Evolutionary conservation across 805 yeast genomes (phyloP), one percentile per base, ranked within the genome.

Genomic region (Starmerella ratchasimensis): DNA sequence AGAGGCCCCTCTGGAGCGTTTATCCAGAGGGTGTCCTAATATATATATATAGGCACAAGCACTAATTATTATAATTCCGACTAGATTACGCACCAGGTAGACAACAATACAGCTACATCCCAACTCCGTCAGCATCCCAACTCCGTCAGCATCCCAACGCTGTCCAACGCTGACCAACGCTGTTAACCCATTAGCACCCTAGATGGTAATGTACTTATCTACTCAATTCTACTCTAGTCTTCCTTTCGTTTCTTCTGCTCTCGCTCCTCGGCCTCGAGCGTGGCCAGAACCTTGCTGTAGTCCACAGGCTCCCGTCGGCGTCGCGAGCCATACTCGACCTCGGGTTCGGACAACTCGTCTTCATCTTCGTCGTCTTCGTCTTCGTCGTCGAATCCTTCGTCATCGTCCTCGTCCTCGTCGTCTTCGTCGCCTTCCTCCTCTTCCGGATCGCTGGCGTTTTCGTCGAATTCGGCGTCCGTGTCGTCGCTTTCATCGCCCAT

Each of bases 301-400:
- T 84, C 95, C 49, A 86, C 78, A 15, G 77, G 79, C 53, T 76
- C 79, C 13, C 95, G 93, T 49, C 96, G 72, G 6, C 95, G 84
- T 65, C 95, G 80, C 60, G 93, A 62, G 14, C 60, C 59, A n/a
- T 78, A 68, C 47, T 83, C 83, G 55, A 84, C 83, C 60, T 84
- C 86, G 28, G 83, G 63, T 28, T 78, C 66, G 53, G 81, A 93
- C 48, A 84, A 41, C 30, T 49, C 48, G 43, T 55, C 52, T 42
- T 65, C 52, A 52, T 58, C 43, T 54, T 60, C 47, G 50, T 80
- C 93, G 25, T 80, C 90, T 18, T 74, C 84, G 42, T 56, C 53
- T 40, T 65, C 50, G 53, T 58, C 43, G 53, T 61, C 49, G 52
- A 80, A 93, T 25, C 80, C 93, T 19, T 74, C 83, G 58, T 63